phyloP scores from a whole-genome alignment of 108 stramenopile genomes.

The Aurantiochytrium sp. region DNA sequence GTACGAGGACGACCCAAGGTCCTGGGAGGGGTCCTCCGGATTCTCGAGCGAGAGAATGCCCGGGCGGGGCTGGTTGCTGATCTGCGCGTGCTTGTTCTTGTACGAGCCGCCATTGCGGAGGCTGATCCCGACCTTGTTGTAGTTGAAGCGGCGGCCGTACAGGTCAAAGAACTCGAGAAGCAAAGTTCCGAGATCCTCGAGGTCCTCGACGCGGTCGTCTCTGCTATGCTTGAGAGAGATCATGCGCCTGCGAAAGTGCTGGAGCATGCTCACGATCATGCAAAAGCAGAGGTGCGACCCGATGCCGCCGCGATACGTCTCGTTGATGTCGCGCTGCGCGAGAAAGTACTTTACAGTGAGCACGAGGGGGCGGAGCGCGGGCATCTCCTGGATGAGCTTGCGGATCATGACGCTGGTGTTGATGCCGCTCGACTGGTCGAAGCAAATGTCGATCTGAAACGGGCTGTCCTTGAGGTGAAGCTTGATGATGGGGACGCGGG shows the following conservation, averaged over 20 bases:
- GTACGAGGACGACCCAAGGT: conserved; percentile 74
- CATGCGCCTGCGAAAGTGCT: conserved; percentile 62
- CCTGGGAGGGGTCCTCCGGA: conserved; percentile 71
- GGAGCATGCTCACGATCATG: conserved; percentile 81
- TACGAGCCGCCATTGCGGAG: conserved; percentile 75
- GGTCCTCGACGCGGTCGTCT: not conserved
- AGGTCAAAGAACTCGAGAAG: conserved; percentile 85
- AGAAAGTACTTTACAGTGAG: conserved; percentile 86
- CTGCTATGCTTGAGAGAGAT: conserved; percentile 31
- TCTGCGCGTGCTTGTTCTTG: conserved; percentile 52
- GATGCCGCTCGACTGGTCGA: conserved; percentile 73
- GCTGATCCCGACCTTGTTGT: conserved; percentile 72
- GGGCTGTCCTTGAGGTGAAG: conserved; percentile 61
- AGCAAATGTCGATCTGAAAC: conserved; percentile 69
- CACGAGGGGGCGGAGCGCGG: conserved; percentile 78
- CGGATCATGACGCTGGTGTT: conserved; percentile 71
- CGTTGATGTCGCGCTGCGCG: conserved; percentile 79
- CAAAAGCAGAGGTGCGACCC: conserved; percentile 83
- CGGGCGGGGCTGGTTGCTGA: conserved; percentile 64
- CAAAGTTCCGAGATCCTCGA: conserved; percentile 69
- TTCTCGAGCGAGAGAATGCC: conserved; percentile 75
- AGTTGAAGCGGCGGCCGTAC: conserved; percentile 84
- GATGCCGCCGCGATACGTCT: conserved; percentile 88
- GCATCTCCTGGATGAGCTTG: conserved; percentile 72
- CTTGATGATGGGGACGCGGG: conserved; percentile 90